Base-by-base conservation (phyloP, 2,329 filamentous ascomycete species). In the Gaeumannomyces sp. region DNA sequence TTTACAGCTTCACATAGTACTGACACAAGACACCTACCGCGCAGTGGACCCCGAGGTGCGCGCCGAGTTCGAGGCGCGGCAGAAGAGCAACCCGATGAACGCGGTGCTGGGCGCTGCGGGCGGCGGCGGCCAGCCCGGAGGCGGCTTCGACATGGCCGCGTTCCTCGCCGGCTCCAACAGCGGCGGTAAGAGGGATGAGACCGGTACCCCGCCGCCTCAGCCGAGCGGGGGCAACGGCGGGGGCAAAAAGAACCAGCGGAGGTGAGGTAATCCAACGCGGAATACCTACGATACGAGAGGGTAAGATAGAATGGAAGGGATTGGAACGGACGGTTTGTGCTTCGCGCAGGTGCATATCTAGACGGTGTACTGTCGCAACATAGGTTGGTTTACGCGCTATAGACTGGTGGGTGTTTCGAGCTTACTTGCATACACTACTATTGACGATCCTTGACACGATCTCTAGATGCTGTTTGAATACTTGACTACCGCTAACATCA, bases 11-110 rank as follows among this genome's bases (percentile, higher is more conserved):
- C 50, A 25, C 50, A 14, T 6, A 4, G 29, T 5, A 57, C 35
- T 57, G 6, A 62, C 25, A 62, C 4, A 60, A 25, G 64, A 62
- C 67, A 5, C 45, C 27, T 1, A 11, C 7, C 53, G n/a, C 31
- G 33, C 72, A 97, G 93, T 99, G 93, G 95, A 98, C 75, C 92
- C 92, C n/a, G 95, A 99, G 77, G 90, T 92, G 79, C 89, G 89
- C 71, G 92, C 91, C 71, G 95, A 98, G 75, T 97, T 95, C 74
- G 93, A 97, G 75, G 91, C 92, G 72, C 89, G 92, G 73, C 92
- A 95, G 76, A 92, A 93, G 78, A 85, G 86, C 68, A 88, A 86
- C 69, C 86, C 90, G 1, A 80, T 93, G 69, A 83, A 82, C 67
- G 81, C 85, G 73, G 71, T 86, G 70, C 80, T 86, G 64, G 75